Evolutionary conservation across 1,284 basidiomycete species (phyloP).

Genomic region (Coniferiporia sulphurascens): DNA sequence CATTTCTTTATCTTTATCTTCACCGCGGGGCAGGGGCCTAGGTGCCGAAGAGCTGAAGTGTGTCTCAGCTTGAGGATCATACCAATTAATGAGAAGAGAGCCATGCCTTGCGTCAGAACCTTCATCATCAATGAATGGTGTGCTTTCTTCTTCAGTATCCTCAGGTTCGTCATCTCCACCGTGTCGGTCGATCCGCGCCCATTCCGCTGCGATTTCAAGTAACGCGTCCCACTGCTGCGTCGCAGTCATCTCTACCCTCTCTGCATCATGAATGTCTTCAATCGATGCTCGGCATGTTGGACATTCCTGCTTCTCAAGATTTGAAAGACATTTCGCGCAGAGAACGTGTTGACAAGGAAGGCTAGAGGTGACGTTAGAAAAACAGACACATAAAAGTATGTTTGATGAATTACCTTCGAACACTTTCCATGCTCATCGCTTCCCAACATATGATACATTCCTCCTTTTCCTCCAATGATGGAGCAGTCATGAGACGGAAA

Average conservation of each 20-base stretch:
- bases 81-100: background rate
- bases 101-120: slow-evolving; percentile 18
- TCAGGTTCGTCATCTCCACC: slow-evolving; percentile 24
- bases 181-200: slow-evolving; percentile 35
- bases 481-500: slow-evolving; percentile 35
- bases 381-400: background rate
- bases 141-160: slow-evolving; percentile 40
- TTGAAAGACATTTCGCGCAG: slow-evolving; percentile 37
- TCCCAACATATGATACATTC: slow-evolving; percentile 43
- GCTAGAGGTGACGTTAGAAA: slow-evolving; percentile 24
- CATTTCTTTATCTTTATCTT: background rate
- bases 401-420: slow-evolving; percentile 28
- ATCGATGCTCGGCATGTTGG: slow-evolving; percentile 36
- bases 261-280: slow-evolving; percentile 30
- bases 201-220: slow-evolving; percentile 37
- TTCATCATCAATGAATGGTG: slow-evolving; percentile 34
- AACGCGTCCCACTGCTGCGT: slow-evolving; percentile 45
- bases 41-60: background rate
- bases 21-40: no score
- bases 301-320: slow-evolving; percentile 29
- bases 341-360: slow-evolving; percentile 40
- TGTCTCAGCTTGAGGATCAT: background rate
- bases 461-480: slow-evolving; percentile 39
- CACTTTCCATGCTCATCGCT: slow-evolving; percentile 32
- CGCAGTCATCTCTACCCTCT: slow-evolving; percentile 39